phyloP scores from a whole-genome alignment of 768 basidiomycete species.

The Mycena floridula region DNA sequence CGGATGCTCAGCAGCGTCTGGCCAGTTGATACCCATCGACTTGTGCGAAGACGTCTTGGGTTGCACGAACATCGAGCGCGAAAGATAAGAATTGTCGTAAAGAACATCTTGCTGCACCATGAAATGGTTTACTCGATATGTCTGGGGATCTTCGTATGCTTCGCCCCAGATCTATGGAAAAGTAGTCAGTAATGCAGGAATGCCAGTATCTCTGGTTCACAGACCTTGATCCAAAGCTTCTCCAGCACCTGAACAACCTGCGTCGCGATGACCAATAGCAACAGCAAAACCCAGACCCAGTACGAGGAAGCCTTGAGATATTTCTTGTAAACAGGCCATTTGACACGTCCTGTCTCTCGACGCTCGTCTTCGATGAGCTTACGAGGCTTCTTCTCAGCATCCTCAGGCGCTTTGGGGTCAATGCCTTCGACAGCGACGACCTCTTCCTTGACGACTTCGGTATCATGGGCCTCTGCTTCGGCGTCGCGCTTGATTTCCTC shows the following conservation, averaged over 20 bases:
- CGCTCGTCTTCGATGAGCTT: conserved; percentile 81
- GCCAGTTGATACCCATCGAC: conserved; percentile 27
- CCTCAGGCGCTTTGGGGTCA: conserved; percentile 16
- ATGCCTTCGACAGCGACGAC: conserved; percentile 22
- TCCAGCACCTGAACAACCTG: conserved; percentile 50
- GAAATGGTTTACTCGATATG: too few relatives aligned
- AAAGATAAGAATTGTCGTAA: too few relatives aligned
- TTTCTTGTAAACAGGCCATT: conserved; percentile 63
- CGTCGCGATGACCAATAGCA: conserved; percentile 38
- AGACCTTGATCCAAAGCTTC: conserved; percentile 72
- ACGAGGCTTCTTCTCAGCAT: conserved; percentile 40
- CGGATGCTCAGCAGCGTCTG: conserved; percentile 52
- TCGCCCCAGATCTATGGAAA: conserved; percentile 59
- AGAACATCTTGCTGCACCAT: too few relatives aligned
- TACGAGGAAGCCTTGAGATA: conserved; percentile 72
- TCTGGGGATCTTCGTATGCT: conserved; percentile 36
- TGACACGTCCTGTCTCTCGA: conserved; percentile 74
- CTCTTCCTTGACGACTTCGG: conserved; percentile 30
- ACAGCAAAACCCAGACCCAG: conserved; percentile 57
- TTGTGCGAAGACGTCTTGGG: conserved; percentile 9
- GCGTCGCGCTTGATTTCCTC: conserved; percentile 48
- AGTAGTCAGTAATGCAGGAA: background rate
- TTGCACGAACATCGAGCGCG: too few relatives aligned
- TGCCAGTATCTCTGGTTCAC: background rate
- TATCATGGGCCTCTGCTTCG: conserved; percentile 40